phyloP scores from a whole-genome alignment of 805 yeast genomes.

The Candida corydali region DNA sequence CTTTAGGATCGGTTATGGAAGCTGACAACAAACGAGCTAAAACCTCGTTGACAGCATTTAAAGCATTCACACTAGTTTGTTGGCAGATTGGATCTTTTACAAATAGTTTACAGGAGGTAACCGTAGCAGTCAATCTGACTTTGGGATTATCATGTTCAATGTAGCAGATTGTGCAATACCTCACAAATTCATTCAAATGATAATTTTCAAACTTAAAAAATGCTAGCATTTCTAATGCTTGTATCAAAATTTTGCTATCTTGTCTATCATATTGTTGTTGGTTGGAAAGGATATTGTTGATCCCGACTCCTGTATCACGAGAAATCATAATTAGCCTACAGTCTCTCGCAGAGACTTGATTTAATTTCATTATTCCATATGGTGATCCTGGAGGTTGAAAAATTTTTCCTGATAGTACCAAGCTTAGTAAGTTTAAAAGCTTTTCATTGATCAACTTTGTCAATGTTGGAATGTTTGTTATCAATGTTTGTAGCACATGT shows the following conservation, averaged over 20 bases:
- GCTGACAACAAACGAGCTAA: constrained; percentile 74
- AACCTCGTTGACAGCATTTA: constrained; percentile 80
- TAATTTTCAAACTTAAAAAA: constrained; percentile 71
- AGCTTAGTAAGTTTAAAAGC: constrained; percentile 65
- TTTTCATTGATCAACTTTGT: constrained; percentile 69
- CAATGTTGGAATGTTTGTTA: constrained; percentile 73
- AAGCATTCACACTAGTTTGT: constrained; percentile 76
- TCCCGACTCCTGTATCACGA: constrained; percentile 56
- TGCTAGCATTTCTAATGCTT: constrained; percentile 74
- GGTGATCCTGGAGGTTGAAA: constrained; percentile 88
- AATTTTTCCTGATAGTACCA: constrained; percentile 73
- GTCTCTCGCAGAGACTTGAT: constrained; percentile 63
- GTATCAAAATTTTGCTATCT: constrained; percentile 54
- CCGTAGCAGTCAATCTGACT: constrained; percentile 79
- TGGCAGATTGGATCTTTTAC: constrained; percentile 77
- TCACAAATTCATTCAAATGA: constrained; percentile 81
- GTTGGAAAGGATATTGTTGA: constrained; percentile 28
- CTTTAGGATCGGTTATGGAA: constrained; percentile 82
- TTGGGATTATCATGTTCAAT: constrained; percentile 75
- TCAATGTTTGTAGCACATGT: constrained; percentile 63
- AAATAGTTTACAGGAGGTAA: constrained; percentile 76
- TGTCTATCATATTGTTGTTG: constrained; percentile 28
- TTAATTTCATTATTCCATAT: constrained; percentile 54
- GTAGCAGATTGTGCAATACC: constrained; percentile 79
- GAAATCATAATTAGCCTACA: constrained; percentile 72